Evolutionary conservation across 140 eudicot species (phyloP).

Genomic region (Anethum foeniculum): DNA sequence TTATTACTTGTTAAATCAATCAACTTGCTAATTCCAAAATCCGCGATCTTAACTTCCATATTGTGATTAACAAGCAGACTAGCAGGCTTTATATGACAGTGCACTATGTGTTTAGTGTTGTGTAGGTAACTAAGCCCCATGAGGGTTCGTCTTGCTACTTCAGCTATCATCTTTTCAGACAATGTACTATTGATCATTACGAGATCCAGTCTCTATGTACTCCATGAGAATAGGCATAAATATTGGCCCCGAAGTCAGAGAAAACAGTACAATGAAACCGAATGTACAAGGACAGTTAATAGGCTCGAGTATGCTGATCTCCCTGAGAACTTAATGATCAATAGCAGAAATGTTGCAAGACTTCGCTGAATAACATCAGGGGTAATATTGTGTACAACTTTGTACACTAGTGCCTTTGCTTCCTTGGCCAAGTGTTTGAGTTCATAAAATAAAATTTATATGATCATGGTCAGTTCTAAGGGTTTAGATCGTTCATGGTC

Average conservation of each 20-base stretch:
- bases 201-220: constrained; percentile 6
- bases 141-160: neutral
- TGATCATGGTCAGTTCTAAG: no score
- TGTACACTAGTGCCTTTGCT: no score
- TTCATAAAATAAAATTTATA: no score
- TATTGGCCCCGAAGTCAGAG: neutral
- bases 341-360: neutral
- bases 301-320: neutral
- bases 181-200: constrained; percentile 6
- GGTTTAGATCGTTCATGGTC: no score
- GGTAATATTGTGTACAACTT: no score
- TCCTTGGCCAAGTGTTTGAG: no score
- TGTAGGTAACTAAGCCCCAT: constrained; percentile 10
- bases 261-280: neutral
- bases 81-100: constrained; percentile 9
- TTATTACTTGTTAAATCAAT: neutral
- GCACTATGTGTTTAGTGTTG: constrained; percentile 4
- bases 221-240: constrained; percentile 6
- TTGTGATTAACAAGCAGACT: constrained; percentile 6
- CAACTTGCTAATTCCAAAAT: constrained; percentile 14
- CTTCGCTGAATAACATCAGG: no score
- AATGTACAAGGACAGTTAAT: neutral
- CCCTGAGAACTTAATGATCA: neutral
- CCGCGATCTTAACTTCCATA: constrained; percentile 10
- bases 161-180: neutral